These are phyloP conservation scores for Ajuga chamaepitys DNA, from an alignment of 257 asterid genomes.

Conservation along the genomic window DNA sequence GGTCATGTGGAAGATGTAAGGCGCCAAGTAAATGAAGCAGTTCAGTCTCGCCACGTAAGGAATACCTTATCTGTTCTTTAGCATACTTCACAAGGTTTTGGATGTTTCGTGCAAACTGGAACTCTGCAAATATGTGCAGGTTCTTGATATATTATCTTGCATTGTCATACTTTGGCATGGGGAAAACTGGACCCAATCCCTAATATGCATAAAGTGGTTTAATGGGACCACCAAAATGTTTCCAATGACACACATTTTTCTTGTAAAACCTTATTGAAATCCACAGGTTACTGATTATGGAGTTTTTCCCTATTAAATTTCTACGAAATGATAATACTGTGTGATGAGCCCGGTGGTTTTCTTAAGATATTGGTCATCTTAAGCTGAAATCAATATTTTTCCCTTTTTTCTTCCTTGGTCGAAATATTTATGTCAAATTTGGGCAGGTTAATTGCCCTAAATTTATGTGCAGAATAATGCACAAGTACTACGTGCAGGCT, in stretches of 20 bases:
- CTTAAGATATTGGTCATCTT: background rate
- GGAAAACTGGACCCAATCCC: background rate
- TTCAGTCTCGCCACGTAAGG: constrained; percentile 86
- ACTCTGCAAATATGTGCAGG: background rate
- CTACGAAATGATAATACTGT: background rate
- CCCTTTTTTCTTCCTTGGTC: background rate
- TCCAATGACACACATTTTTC: background rate
- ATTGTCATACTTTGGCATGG: background rate
- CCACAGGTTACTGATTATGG: background rate
- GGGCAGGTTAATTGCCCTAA: no score
- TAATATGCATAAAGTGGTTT: background rate
- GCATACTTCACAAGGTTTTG: background rate
- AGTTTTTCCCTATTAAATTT: background rate
- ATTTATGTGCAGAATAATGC: no score
- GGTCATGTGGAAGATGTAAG: constrained; percentile 90
- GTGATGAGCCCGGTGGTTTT: background rate
- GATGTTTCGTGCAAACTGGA: background rate
- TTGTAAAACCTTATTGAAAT: background rate
- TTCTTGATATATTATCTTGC: background rate
- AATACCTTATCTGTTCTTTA: constrained; percentile 6
- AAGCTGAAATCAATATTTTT: background rate
- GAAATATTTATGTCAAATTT: background rate
- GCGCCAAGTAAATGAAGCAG: constrained; percentile 94
- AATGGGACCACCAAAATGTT: background rate
- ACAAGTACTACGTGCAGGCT: background rate